Base-by-base conservation (phyloP, 768 basidiomycete species). In the Rhodotorula kratochvilovae region DNA sequence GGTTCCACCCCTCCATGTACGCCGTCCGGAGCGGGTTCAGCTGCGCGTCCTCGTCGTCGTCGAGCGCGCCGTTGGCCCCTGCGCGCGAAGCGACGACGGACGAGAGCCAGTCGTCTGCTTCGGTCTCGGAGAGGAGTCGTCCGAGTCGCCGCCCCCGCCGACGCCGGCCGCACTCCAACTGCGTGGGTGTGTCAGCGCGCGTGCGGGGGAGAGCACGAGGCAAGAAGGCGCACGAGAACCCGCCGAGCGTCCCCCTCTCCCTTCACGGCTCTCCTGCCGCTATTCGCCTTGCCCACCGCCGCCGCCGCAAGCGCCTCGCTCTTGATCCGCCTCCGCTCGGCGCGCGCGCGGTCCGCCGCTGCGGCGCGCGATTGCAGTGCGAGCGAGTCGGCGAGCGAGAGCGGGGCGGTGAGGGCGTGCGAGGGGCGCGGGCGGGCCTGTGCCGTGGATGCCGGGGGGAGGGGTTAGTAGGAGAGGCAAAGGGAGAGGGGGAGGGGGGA, bases 311-410 rank as follows among this genome's bases (percentile, higher is more conserved):
- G 23, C 23, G 55, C 35, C 8, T 12, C 19, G 21, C 6, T n/a
- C 11, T 11, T 23, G 2, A n/a, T 36, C 7, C 36, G 54, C 17
- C 56, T 54, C 5, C 53, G 48, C 6, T 51, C 63, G 12, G 53
- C 36, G 2, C 61, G 59, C 7, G 56, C 27, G 5, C 73, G 73
- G 12, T 64, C 66, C 3, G 66, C 51, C 2, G 53, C 55, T 36
- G 58, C 73, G 23, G 68, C 73, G 29, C 27, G 45, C 12, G 50
- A 62, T n/a, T 74, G 73, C 15, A 74, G 59, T 25, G 39, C 43
- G 36, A 74, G 36, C 35, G 73, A 74, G 39, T 74, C 73, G n/a
- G 61, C 12, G n/a, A 74, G 60, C 25, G 66, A 64, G 57, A 70
- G 63, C 15, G 68, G 3, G 13, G 58, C 43, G n/a, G 55, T 57